These are phyloP conservation scores for Sugiyamaella japonica DNA, from an alignment of 1,139 yeast species.

Conservation along the genomic window DNA sequence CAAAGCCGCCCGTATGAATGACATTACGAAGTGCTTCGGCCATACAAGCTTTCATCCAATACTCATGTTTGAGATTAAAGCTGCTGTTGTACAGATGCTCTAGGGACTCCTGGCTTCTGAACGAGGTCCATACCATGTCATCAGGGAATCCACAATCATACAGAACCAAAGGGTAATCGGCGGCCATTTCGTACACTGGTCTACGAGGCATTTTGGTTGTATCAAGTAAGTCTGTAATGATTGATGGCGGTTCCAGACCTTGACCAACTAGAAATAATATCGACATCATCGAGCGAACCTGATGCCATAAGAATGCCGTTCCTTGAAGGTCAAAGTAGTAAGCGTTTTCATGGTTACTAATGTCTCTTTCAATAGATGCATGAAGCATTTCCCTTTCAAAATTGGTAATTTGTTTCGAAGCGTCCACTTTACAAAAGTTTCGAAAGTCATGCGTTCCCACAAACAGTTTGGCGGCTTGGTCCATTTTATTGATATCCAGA, in stretches of 20 bases:
- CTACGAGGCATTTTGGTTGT: slow-evolving; percentile 59
- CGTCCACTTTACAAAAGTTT: slow-evolving; percentile 92
- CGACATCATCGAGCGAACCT: slow-evolving; percentile 94
- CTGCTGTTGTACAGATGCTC: slow-evolving; percentile 29
- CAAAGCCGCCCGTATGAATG: slow-evolving; percentile 5
- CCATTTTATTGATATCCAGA: slow-evolving; percentile 67
- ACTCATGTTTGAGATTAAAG: slow-evolving; percentile 39
- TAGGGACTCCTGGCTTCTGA: slow-evolving; percentile 25
- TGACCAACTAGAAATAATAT: slow-evolving; percentile 80
- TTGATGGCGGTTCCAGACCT: slow-evolving; percentile 58
- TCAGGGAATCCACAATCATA: slow-evolving; percentile 75
- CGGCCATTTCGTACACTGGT: slow-evolving; percentile 88
- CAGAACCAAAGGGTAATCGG: slow-evolving; percentile 84
- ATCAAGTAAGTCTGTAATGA: slow-evolving; percentile 62
- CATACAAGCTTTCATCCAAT: slow-evolving; percentile 41
- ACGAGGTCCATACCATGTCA: slow-evolving; percentile 62
- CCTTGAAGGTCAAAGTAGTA: slow-evolving; percentile 81
- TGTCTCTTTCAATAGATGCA: slow-evolving; percentile 30
- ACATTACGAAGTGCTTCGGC: slow-evolving; percentile 22
- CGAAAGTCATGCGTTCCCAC: slow-evolving; percentile 87
- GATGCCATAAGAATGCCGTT: slow-evolving; percentile 96
- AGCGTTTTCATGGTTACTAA: slow-evolving; percentile 25
- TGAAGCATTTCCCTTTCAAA: slow-evolving; percentile 56
- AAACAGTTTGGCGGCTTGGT: slow-evolving; percentile 61
- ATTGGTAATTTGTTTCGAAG: slow-evolving; percentile 85